Evolutionary conservation across 2,329 filamentous ascomycete species (phyloP).

Genomic region (Talaromyces islandicus): DNA sequence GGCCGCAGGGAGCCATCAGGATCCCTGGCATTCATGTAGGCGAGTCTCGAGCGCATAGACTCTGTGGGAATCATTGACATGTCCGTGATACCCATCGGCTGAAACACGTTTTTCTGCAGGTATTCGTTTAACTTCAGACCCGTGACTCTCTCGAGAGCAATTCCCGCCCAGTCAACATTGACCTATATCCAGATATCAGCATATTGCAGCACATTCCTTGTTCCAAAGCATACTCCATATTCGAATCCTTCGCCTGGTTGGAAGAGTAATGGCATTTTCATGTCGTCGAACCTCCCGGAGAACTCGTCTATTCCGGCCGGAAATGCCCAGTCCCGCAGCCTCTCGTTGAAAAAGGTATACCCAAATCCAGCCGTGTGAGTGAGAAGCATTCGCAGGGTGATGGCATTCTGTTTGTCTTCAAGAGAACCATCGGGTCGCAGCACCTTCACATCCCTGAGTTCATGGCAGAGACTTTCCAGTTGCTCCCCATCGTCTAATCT

Average conservation of each 20-base stretch:
- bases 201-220: neutral
- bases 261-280: conserved; percentile 52
- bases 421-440: conserved; percentile 29
- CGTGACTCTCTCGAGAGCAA: conserved; percentile 43
- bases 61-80: conserved; percentile 53
- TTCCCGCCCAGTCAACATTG: conserved; percentile 50
- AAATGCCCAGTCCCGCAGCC: conserved; percentile 41
- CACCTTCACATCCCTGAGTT: conserved; percentile 39
- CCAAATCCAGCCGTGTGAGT: conserved; percentile 53
- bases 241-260: conserved; percentile 59
- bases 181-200: conserved; percentile 28
- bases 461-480: conserved; percentile 36
- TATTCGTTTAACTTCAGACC: conserved; percentile 45
- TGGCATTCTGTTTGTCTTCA: conserved; percentile 41
- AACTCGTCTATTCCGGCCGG: conserved; percentile 55
- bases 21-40: conserved; percentile 51
- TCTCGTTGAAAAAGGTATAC: conserved; percentile 51
- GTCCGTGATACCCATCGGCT: conserved; percentile 44
- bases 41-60: conserved; percentile 51
- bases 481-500: conserved; percentile 36
- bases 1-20: conserved; percentile 36
- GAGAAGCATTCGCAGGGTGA: conserved; percentile 55
- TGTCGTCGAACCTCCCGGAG: conserved; percentile 47
- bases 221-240: conserved; percentile 45
- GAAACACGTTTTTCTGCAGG: conserved; percentile 43